Evolutionary conservation across 495 filamentous ascomycete species (phyloP).

Genomic region (Oleoguttula mirabilis): DNA sequence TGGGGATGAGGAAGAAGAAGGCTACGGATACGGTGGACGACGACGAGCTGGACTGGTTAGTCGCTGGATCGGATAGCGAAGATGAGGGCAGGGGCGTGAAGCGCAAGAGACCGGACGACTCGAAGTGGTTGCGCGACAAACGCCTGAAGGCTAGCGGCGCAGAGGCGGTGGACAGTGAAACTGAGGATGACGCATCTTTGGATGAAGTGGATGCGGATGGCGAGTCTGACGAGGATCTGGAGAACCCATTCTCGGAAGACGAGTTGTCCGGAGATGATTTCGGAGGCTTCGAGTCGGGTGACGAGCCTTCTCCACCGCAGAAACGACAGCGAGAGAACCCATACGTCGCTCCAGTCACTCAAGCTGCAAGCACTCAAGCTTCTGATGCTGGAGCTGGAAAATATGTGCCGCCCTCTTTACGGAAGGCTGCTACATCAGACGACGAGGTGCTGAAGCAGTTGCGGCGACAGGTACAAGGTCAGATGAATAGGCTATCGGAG

Average conservation of each 20-base stretch:
- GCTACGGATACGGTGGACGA: constrained; percentile 54
- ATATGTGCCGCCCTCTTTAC: constrained; percentile 83
- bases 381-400: no score
- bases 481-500: constrained; percentile 86
- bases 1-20: constrained; percentile 73
- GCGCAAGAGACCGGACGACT: constrained; percentile 44
- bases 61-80: constrained; percentile 47
- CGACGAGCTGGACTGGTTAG: constrained; percentile 70
- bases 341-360: constrained; percentile 40
- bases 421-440: constrained; percentile 48
- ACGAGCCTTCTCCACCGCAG: constrained; percentile 33
- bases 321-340: constrained; percentile 44
- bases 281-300: constrained; percentile 24
- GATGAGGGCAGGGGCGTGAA: constrained; percentile 27
- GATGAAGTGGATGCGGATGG: constrained; percentile 17
- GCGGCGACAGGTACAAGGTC: constrained; percentile 68
- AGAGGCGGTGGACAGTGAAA: constrained; percentile 17
- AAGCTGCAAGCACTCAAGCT: no score
- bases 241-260: constrained; percentile 19
- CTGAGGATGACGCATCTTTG: constrained; percentile 22
- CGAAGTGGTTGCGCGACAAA: constrained; percentile 46
- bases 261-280: constrained; percentile 26
- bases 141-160: constrained; percentile 45
- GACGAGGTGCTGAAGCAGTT: constrained; percentile 57
- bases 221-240: constrained; percentile 21